Percentiles rank a stretch among this genome's conserved stretches.
Conservation (phyloP, 148 eudicot species). For the Tetragonia tetragonoides region DNA sequence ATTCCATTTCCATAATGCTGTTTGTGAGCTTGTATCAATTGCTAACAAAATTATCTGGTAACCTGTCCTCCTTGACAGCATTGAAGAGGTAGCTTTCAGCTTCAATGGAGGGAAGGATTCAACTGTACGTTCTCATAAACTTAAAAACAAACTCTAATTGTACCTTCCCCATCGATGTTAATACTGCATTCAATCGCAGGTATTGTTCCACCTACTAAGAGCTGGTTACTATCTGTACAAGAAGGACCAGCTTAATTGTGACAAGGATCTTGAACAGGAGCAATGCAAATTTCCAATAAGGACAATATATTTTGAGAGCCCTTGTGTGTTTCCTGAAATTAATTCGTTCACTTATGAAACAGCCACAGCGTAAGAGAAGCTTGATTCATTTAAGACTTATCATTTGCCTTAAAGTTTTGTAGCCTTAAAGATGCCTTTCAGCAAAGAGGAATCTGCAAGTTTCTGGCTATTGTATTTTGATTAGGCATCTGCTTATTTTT, state of each 20-base stretch:
- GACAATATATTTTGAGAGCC: constrained; percentile 89
- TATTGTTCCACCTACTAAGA: constrained; percentile 85
- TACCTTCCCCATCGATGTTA: constrained; percentile 5
- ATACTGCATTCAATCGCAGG: constrained; percentile 41
- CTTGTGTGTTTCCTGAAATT: constrained; percentile 80
- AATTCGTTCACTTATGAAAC: constrained; percentile 90
- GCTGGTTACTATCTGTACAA: constrained; percentile 80
- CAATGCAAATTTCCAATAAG: constrained; percentile 63
- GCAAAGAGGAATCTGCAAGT: not conserved
- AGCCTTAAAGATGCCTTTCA: not conserved
- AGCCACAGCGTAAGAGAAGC: constrained; percentile 56
- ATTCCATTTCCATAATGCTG: not conserved
- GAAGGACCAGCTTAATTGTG: constrained; percentile 31
- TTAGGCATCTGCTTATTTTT: not conserved
- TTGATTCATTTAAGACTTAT: not conserved
- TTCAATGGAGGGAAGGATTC: constrained; percentile 99
- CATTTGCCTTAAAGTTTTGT: not conserved
- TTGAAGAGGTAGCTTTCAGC: constrained; percentile 95
- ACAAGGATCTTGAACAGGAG: constrained; percentile 37
- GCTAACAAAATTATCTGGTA: not conserved
- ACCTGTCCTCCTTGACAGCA: constrained; percentile 42
- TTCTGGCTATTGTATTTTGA: not conserved
- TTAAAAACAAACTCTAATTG: not conserved
- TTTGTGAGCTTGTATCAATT: not conserved
- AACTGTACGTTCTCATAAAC: constrained; percentile 57